Evolutionary conservation across 2,329 filamentous ascomycete species (phyloP).

Genomic region (Leptosphaerulina australis): DNA sequence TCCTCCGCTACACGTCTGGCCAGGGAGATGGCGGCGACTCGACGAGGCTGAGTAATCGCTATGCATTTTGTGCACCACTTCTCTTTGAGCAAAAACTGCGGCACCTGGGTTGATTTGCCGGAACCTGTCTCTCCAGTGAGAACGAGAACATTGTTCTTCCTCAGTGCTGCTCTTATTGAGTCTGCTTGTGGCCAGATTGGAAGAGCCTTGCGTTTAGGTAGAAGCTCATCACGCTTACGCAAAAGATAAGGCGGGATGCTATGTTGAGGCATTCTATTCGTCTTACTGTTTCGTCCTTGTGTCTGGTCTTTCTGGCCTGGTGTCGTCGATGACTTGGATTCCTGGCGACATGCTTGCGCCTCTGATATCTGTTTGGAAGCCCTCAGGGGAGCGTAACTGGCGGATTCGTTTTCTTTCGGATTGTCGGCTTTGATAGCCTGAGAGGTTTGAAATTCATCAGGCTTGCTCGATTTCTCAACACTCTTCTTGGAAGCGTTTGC

Average conservation of each 20-base stretch:
- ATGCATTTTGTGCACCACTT: slow-evolving; percentile 80
- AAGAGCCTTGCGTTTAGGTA: slow-evolving; percentile 66
- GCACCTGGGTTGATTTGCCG: slow-evolving; percentile 95
- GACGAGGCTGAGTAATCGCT: slow-evolving; percentile 90
- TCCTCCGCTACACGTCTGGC: slow-evolving; percentile 88
- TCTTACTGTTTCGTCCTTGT: slow-evolving; percentile 2
- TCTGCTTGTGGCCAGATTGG: slow-evolving; percentile 80
- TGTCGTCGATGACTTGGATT: slow-evolving; percentile 5
- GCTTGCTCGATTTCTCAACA: slow-evolving; percentile 20
- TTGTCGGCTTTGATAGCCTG: neutral
- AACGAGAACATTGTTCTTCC: slow-evolving; percentile 74
- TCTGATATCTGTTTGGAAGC: neutral
- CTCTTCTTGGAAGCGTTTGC: slow-evolving; percentile 26
- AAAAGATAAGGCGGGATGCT: slow-evolving; percentile 34
- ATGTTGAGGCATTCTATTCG: slow-evolving; percentile 5
- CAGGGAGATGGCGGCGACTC: slow-evolving; percentile 90
- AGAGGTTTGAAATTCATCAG: neutral
- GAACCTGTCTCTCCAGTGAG: slow-evolving; percentile 94
- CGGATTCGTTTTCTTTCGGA: neutral
- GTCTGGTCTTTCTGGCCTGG: neutral
- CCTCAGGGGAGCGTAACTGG: neutral
- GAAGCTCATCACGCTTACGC: slow-evolving; percentile 56
- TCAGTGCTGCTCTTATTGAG: slow-evolving; percentile 69
- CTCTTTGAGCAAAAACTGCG: slow-evolving; percentile 83
- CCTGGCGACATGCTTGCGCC: neutral